phyloP scores from a whole-genome alignment of 495 filamentous ascomycete species.

The Penicillium chermesinum region DNA sequence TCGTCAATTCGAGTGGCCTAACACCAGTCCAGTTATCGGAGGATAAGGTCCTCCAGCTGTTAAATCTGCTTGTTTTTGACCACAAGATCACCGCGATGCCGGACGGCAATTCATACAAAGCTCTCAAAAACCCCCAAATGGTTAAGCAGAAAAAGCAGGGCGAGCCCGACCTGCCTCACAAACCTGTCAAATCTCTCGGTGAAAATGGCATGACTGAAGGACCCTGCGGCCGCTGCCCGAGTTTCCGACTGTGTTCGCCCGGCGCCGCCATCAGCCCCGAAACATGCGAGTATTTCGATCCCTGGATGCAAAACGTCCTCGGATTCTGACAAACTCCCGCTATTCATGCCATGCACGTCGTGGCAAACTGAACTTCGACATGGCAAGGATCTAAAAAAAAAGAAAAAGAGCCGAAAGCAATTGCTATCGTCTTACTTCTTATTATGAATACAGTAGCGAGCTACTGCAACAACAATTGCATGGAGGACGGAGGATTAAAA shows the following conservation, averaged over 20 bases:
- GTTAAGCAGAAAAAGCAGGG: slow-evolving; percentile 34
- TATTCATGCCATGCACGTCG: neutral
- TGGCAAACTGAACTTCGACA: neutral
- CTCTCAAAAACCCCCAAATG: slow-evolving; percentile 36
- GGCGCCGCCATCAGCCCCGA: slow-evolving; percentile 83
- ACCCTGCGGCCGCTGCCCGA: slow-evolving; percentile 88
- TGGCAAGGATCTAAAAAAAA: neutral
- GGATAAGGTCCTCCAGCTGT: slow-evolving; percentile 70
- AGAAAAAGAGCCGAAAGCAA: slow-evolving; percentile 1
- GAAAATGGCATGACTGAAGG: slow-evolving; percentile 76
- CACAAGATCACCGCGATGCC: slow-evolving; percentile 53
- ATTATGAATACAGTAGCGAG: slow-evolving; percentile 7
- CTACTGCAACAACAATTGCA: slow-evolving; percentile 12
- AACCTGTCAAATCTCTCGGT: slow-evolving; percentile 17
- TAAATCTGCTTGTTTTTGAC: slow-evolving; percentile 84
- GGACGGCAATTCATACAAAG: slow-evolving; percentile 49
- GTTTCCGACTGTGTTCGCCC: slow-evolving; percentile 87
- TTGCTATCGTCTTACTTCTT: neutral
- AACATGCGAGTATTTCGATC: slow-evolving; percentile 84
- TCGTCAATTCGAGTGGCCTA: slow-evolving; percentile 60
- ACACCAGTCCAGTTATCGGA: slow-evolving; percentile 60
- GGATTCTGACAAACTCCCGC: slow-evolving; percentile 25
- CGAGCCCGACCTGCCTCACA: slow-evolving; percentile 19
- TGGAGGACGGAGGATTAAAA: slow-evolving; percentile 11
- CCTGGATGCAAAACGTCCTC: slow-evolving; percentile 59